Evolutionary conservation across 2,329 filamentous ascomycete species (phyloP).

Genomic region (Aspergillus quadricinctus): DNA sequence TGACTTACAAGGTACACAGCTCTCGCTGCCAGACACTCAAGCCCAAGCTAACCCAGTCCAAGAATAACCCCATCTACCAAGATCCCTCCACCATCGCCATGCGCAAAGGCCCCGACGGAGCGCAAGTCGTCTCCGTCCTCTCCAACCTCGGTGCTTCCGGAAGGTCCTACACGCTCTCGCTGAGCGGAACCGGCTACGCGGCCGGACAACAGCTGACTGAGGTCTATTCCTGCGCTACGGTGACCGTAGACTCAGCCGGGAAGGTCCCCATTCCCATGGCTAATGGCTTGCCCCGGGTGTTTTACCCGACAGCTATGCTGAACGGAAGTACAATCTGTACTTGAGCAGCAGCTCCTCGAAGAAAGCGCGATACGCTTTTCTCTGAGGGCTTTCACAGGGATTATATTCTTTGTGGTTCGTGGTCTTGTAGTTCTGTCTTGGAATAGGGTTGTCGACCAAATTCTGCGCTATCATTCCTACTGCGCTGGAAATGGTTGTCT

Average conservation of each 20-base stretch:
- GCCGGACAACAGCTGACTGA: constrained; percentile 24
- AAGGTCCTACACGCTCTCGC: constrained; percentile 21
- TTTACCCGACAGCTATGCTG: constrained; percentile 18
- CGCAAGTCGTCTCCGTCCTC: constrained; percentile 39
- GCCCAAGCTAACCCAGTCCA: background rate
- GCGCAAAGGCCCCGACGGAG: constrained; percentile 39
- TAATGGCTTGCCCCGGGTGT: constrained; percentile 41
- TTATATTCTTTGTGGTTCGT: too few species aligned
- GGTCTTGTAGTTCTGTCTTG: too few species aligned
- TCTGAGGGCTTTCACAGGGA: too few species aligned
- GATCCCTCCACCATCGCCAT: constrained; percentile 43
- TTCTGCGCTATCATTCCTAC: too few species aligned
- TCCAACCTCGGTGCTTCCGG: constrained; percentile 37
- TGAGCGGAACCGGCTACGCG: constrained; percentile 21
- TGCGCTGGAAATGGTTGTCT: too few species aligned
- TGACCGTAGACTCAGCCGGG: constrained; percentile 42
- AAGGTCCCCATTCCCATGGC: constrained; percentile 43
- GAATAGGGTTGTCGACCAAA: too few species aligned
- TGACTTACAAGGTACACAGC: constrained; percentile 32
- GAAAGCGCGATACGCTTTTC: background rate
- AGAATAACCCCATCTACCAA: constrained; percentile 42
- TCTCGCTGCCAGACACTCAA: too few species aligned
- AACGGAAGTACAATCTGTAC: constrained; percentile 10
- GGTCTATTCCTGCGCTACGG: constrained; percentile 36
- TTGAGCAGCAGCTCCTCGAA: background rate